Base-by-base conservation (phyloP, 2,329 filamentous ascomycete genomes). In the Fusarium robinianum region DNA sequence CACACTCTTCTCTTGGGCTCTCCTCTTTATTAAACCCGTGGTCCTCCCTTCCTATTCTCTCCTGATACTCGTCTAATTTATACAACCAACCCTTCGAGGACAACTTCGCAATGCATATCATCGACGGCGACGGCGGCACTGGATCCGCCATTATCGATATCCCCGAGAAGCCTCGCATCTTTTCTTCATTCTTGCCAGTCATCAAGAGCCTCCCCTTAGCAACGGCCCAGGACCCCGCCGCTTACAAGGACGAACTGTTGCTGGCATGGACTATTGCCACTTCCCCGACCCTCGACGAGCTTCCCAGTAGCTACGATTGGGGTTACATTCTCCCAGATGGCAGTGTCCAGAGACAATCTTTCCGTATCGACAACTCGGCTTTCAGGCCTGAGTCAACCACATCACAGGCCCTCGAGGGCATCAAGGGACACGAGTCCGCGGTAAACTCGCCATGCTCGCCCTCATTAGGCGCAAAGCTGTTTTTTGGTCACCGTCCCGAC, bases 111-210 rank as follows among this genome's bases (percentile, higher is more conserved):
- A 62, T 59, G 57, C 54, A 43, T 27, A 59, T 32, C 32, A 58
- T 60, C 40, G 55, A 58, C 42, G 44, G 47, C 17, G 21, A 57
- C 36, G 57, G 53, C 31, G 50, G 51, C n/a, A n/a, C n/a, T 30
- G 49, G 51, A 34, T 43, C 45, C 16, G 32, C 49, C 27, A 34
- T 38, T 26, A 41, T 44, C 37, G 34, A 46, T 5, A 5, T 43
- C n/a, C 37, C 11, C 25, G 10, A 41, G 29, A 49, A 19, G n/a
- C 15, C 36, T 33, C 16, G 26, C 25, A 18, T 49, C 18, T 36
- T 46, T 26, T n/a, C 22, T 16, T 5, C 25, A 16, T 18, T 12
- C 10, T 30, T 31, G 17, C 18, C 23, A 24, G 31, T 49, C 24
- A 39, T 49, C 19, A 49, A 51, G 33, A 49, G 43, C 24, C 29